These are phyloP conservation scores for Colletotrichum sp. DNA, from an alignment of 2,329 filamentous ascomycete species.

Conservation along the genomic window DNA sequence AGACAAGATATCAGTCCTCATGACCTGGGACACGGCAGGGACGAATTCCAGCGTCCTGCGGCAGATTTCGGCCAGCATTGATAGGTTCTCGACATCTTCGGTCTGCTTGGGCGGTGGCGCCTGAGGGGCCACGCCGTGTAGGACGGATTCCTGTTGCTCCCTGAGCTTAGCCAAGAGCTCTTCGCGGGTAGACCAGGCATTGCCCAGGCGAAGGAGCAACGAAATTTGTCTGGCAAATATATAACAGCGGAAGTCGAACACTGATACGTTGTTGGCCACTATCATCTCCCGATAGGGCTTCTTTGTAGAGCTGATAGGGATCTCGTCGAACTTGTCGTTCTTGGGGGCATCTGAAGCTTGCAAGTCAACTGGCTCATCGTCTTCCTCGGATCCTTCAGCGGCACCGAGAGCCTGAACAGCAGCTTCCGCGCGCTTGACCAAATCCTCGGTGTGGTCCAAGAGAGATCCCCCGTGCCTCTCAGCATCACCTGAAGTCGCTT, in stretches of 20 bases:
- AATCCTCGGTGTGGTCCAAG: constrained; percentile 73
- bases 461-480: constrained; percentile 76
- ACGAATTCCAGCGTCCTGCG: constrained; percentile 84
- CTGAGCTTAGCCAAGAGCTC: constrained; percentile 67
- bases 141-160: constrained; percentile 64
- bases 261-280: constrained; percentile 89
- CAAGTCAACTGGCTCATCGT: constrained; percentile 53
- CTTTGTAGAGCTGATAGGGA: constrained; percentile 65
- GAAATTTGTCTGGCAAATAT: constrained; percentile 89
- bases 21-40: constrained; percentile 76
- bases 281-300: constrained; percentile 94
- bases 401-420: constrained; percentile 45
- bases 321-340: constrained; percentile 54
- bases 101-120: constrained; percentile 52
- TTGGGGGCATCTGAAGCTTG: constrained; percentile 46
- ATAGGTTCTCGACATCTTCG: constrained; percentile 74
- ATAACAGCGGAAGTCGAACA: constrained; percentile 95
- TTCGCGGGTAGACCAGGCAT: constrained; percentile 67
- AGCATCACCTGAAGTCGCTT: constrained; percentile 61
- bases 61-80: constrained; percentile 85
- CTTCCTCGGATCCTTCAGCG: constrained; percentile 33
- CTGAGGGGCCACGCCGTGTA: constrained; percentile 62
- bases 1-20: constrained; percentile 78
- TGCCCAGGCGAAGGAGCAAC: constrained; percentile 82
- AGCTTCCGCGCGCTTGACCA: constrained; percentile 64